Evolutionary conservation across 306 rosid species (phyloP).

Genomic region (Lathyrus sativus): DNA sequence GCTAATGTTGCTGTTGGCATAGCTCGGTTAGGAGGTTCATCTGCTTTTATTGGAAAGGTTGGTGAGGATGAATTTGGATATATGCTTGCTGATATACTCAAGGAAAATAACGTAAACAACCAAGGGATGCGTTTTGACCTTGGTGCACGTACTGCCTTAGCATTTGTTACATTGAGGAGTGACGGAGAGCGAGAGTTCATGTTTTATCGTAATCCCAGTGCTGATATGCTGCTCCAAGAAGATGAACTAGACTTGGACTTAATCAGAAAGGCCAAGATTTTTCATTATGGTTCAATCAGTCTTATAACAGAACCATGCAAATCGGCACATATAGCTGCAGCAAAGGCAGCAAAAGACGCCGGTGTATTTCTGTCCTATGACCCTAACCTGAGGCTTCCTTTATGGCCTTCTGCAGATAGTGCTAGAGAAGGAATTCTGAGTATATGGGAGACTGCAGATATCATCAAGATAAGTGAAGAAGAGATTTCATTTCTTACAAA

Average conservation of each 20-base stretch:
- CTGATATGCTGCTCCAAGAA: conserved; percentile 93
- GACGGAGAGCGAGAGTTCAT: conserved; percentile 98
- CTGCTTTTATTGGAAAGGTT: conserved; percentile 97
- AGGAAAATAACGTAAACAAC: conserved; percentile 80
- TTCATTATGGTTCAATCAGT: too few relatives aligned
- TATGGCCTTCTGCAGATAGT: conserved; percentile 88
- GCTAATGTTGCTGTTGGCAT: conserved; percentile 99
- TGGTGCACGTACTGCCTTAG: conserved; percentile 94
- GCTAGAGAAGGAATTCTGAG: conserved; percentile 95
- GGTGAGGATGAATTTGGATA: conserved; percentile 98
- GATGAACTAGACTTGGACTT: too few relatives aligned
- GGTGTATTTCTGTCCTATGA: conserved; percentile 86
- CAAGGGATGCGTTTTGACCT: conserved; percentile 91
- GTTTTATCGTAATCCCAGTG: conserved; percentile 98
- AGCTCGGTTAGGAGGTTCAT: conserved; percentile 89
- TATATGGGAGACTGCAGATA: conserved; percentile 90
- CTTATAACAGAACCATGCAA: too few relatives aligned
- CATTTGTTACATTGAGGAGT: conserved; percentile 83
- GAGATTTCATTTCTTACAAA: conserved; percentile 81
- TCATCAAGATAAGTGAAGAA: conserved; percentile 91
- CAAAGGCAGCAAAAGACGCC: conserved; percentile 90
- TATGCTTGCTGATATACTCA: conserved; percentile 88
- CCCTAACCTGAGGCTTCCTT: conserved; percentile 95
- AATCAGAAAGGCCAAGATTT: too few relatives aligned
- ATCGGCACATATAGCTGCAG: too few relatives aligned